Evolutionary conservation across 139 green algal genomes (phyloP), one percentile per base, ranked within the genome.

Genomic region (Edaphochlamys debaryana): DNA sequence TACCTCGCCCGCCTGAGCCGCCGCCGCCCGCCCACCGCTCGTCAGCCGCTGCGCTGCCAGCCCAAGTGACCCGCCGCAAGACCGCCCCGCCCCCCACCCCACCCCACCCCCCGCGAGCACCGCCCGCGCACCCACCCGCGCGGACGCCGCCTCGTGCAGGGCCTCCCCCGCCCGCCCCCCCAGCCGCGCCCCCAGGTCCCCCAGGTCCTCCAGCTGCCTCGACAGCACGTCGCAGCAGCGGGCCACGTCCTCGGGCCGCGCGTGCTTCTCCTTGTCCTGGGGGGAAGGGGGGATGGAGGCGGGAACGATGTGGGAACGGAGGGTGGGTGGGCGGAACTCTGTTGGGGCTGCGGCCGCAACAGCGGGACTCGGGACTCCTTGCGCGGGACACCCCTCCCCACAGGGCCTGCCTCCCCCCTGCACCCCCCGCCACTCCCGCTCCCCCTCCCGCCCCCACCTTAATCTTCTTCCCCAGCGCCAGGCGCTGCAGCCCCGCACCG

Each of bases 181-280:
- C 67, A 93, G 48, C 25, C 82, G 64, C 8, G 85, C 89, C 8
- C 90, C 91, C 72, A 95, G 58, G 29, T 96, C 93, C 52, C 84
- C 85, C 67, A 96, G 84, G 37, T 95, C 91, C n/a, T 82, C 75
- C 38, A 86, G 79, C 40, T 87, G 85, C 42, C 86, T 87, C 42
- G 79, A 8, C 23, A 93, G 79, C 2, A 70, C 48, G 67, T 96
- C 90, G 29, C 92, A 83, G 54, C 92, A 38, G 0, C 92, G 88
- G 48, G 93, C 90, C 69, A 95, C 78, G 27, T 97, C 92, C 85
- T 97, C 93, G 37, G 94, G 86, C 67, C 75, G 69, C 20, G 86
- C 90, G 11, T 87, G 66, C 32, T 90, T 89, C 68, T 94, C 80
- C 74, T 90, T 89, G 58, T 89, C 85, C 85, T 89, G 85, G 30